Conservation (phyloP, 106 monocot genomes). For the Amphibolis antarctica region DNA sequence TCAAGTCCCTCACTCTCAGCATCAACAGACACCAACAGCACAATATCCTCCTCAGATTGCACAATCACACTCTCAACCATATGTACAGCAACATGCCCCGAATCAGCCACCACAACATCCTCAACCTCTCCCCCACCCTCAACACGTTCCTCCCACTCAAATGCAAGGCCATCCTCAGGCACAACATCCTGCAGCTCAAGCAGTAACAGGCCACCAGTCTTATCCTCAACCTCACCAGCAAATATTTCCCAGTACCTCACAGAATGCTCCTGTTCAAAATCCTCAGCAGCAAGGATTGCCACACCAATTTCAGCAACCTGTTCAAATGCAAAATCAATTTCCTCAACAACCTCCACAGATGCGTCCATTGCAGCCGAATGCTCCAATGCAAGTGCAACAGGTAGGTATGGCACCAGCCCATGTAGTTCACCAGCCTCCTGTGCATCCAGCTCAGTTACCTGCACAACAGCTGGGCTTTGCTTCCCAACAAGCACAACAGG, state of each 20-base stretch:
- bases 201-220: conserved; percentile 62
- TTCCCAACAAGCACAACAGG: conserved; percentile 13
- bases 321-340: conserved; percentile 32
- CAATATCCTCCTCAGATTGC: conserved; percentile 23
- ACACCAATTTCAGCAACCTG: conserved; percentile 16
- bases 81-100: conserved; percentile 9
- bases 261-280: conserved; percentile 36
- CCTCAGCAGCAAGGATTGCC: conserved; percentile 26
- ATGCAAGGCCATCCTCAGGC: conserved; percentile 11
- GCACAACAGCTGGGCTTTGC: conserved; percentile 23
- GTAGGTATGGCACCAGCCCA: conserved; percentile 21
- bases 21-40: conserved; percentile 18
- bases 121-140: conserved; percentile 13
- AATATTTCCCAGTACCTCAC: conserved; percentile 19
- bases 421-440: conserved; percentile 12
- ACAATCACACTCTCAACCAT: conserved; percentile 13
- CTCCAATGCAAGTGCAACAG: conserved; percentile 35
- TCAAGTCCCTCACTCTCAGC: conserved; percentile 9
- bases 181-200: conserved; percentile 25
- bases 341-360: conserved; percentile 39
- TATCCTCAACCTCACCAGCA: conserved; percentile 50
- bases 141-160: conserved; percentile 15
- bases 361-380: conserved; percentile 29
- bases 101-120: conserved; percentile 11
- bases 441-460: conserved; percentile 25